Evolutionary conservation across 2,329 filamentous ascomycete species (phyloP).

Genomic region (Colletotrichum australisinense): DNA sequence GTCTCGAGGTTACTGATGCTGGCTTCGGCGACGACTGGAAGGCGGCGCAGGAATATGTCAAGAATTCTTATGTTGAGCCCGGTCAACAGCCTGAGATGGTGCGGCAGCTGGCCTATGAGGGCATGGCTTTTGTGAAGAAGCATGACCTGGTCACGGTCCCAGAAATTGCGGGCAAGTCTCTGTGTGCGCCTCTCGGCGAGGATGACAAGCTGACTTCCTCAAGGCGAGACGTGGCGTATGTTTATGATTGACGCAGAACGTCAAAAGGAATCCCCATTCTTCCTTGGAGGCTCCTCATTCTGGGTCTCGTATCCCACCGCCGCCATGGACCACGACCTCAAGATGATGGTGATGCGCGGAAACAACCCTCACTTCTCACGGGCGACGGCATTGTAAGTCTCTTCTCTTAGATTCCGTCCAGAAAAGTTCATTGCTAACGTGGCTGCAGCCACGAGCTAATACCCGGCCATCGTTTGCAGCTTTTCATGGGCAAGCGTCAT

Average conservation of each 20-base stretch:
- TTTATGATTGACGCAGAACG: slow-evolving; percentile 65
- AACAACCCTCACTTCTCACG: slow-evolving; percentile 69
- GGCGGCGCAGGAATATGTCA: slow-evolving; percentile 65
- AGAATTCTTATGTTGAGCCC: slow-evolving; percentile 63
- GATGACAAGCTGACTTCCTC: neutral
- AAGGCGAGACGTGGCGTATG: slow-evolving; percentile 63
- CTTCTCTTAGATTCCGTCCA: no score
- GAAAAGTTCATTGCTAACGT: no score
- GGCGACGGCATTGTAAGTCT: slow-evolving; percentile 62
- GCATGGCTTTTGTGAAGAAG: slow-evolving; percentile 62
- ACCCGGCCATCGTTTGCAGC: slow-evolving; percentile 67
- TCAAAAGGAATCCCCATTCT: slow-evolving; percentile 69
- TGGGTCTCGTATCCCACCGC: slow-evolving; percentile 67
- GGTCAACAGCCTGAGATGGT: slow-evolving; percentile 65
- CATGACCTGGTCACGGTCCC: slow-evolving; percentile 68
- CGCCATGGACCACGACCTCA: slow-evolving; percentile 63
- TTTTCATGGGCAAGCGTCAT: slow-evolving; percentile 58
- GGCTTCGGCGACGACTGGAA: slow-evolving; percentile 60
- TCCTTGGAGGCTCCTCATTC: slow-evolving; percentile 65
- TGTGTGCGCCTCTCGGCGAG: neutral
- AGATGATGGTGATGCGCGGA: slow-evolving; percentile 69
- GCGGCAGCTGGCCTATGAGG: slow-evolving; percentile 61
- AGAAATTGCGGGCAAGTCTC: slow-evolving; percentile 48
- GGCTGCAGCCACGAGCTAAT: slow-evolving; percentile 63
- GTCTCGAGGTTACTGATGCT: neutral